Evolutionary conservation across 1,139 yeast genomes (phyloP).

Genomic region (Arxiozyma bovina): DNA sequence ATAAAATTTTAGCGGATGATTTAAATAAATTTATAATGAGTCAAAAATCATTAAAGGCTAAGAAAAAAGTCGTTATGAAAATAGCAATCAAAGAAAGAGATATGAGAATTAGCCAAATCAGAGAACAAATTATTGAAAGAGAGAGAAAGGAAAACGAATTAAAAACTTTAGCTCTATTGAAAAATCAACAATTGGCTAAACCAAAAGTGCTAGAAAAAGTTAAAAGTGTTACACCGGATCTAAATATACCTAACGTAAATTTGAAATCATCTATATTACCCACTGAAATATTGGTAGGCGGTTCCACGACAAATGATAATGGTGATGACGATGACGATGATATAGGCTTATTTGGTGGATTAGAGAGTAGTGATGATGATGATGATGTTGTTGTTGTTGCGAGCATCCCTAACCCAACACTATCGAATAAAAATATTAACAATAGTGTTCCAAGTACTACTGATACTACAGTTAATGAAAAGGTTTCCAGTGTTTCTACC

Average conservation of each 20-base stretch:
- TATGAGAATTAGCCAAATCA: not conserved
- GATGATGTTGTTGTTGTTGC: not conserved
- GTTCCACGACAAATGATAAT: conserved; percentile 1
- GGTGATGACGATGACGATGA: conserved; percentile 18
- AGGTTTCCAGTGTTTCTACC: not conserved
- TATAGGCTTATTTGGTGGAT: conserved; percentile 20
- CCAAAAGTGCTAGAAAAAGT: conserved; percentile 8
- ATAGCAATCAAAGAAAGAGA: conserved; percentile 1
- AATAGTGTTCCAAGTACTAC: not conserved
- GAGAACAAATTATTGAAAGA: conserved; percentile 4
- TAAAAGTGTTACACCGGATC: not conserved
- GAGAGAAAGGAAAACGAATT: conserved; percentile 8
- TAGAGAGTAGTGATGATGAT: conserved; percentile 24
- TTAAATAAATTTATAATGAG: not conserved
- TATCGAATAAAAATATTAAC: not conserved
- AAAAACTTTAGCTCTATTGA: conserved; percentile 1
- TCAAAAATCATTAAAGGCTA: not conserved
- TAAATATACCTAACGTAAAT: not conserved
- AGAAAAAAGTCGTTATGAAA: not conserved
- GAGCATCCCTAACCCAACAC: not conserved
- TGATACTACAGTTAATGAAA: not conserved
- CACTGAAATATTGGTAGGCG: conserved; percentile 1
- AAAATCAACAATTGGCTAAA: not conserved
- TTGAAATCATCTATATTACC: not conserved
- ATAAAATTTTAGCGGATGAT: not conserved